Conservation (phyloP, 2,329 filamentous ascomycete genomes). For the Anisogramma anomala region DNA sequence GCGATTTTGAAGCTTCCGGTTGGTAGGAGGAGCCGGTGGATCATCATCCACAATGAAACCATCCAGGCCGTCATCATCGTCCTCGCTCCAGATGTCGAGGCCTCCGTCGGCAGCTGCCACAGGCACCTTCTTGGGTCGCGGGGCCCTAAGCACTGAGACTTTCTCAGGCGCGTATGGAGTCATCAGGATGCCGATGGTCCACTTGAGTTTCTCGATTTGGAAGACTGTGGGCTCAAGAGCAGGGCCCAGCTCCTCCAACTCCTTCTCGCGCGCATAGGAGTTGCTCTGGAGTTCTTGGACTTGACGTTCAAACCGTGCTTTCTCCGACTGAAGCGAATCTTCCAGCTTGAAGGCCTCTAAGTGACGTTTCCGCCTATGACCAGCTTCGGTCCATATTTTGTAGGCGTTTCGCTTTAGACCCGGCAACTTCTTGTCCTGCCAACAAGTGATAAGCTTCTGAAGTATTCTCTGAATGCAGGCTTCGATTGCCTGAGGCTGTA, state of each 20-base stretch:
- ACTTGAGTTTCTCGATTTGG: conserved; percentile 42
- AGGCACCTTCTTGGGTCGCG: conserved; percentile 20
- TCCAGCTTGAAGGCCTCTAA: conserved; percentile 34
- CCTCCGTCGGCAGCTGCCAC: neutral
- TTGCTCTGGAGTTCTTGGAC: conserved; percentile 39
- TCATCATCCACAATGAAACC: conserved; percentile 39
- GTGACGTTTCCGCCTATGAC: conserved; percentile 29
- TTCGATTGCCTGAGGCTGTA: conserved; percentile 38
- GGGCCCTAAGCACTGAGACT: conserved; percentile 13
- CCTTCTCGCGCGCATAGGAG: conserved; percentile 39
- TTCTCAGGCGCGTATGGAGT: conserved; percentile 30
- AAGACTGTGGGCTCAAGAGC: conserved; percentile 37
- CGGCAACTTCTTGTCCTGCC: conserved; percentile 47
- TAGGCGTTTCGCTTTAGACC: conserved; percentile 45
- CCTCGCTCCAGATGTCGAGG: conserved; percentile 23
- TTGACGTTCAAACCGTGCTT: conserved; percentile 43
- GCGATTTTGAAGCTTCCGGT: too few relatives aligned
- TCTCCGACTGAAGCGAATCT: conserved; percentile 29
- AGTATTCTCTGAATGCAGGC: conserved; percentile 43
- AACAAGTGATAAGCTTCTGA: conserved; percentile 36
- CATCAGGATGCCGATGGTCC: conserved; percentile 36
- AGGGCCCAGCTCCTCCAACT: conserved; percentile 37
- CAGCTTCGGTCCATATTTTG: conserved; percentile 48
- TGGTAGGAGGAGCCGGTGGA: too few relatives aligned
- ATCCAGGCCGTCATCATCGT: conserved; percentile 34